A percentile compares a stretch with the other conserved stretches of the same genome.
These are phyloP conservation scores for Babesia ovis DNA, from an alignment of 169 alveolate genomes.

Conservation along the genomic window DNA sequence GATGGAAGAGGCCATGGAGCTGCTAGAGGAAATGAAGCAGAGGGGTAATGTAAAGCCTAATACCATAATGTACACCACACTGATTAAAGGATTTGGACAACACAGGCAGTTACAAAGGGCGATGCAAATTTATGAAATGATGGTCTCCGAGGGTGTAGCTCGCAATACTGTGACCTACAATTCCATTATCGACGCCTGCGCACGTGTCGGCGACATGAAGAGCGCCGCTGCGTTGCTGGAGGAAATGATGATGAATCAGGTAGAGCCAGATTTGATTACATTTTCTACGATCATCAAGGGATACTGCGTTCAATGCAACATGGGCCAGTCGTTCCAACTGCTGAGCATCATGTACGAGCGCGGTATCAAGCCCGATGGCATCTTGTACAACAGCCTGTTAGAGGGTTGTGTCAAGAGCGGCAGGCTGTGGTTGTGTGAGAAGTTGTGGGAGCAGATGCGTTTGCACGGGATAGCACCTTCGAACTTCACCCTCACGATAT, in stretches of 20 bases:
- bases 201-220: constrained; percentile 86
- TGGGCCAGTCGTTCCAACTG: constrained; percentile 82
- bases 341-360: constrained; percentile 77
- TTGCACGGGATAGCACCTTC: constrained; percentile 77
- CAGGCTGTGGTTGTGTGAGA: constrained; percentile 74
- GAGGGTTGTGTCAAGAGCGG: constrained; percentile 93
- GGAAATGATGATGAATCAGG: constrained; percentile 79
- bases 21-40: constrained; percentile 85
- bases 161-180: constrained; percentile 93
- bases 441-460: constrained; percentile 83
- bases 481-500: constrained; percentile 82
- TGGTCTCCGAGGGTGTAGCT: constrained; percentile 80
- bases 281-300: constrained; percentile 92
- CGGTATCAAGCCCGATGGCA: constrained; percentile 89
- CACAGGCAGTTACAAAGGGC: constrained; percentile 83
- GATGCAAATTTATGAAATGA: constrained; percentile 76
- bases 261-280: constrained; percentile 91
- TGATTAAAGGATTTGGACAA: constrained; percentile 89
- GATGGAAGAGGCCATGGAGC: constrained; percentile 85
- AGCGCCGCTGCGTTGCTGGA: constrained; percentile 82
- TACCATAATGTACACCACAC: constrained; percentile 89
- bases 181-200: constrained; percentile 93
- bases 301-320: constrained; percentile 86
- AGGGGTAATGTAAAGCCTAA: constrained; percentile 80
- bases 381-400: constrained; percentile 91